A percentile compares a stretch with the other conserved stretches of the same genome.
These are phyloP conservation scores for Fraxinus nigra DNA, from an alignment of 305 asterid genomes.

Conservation along the genomic window DNA sequence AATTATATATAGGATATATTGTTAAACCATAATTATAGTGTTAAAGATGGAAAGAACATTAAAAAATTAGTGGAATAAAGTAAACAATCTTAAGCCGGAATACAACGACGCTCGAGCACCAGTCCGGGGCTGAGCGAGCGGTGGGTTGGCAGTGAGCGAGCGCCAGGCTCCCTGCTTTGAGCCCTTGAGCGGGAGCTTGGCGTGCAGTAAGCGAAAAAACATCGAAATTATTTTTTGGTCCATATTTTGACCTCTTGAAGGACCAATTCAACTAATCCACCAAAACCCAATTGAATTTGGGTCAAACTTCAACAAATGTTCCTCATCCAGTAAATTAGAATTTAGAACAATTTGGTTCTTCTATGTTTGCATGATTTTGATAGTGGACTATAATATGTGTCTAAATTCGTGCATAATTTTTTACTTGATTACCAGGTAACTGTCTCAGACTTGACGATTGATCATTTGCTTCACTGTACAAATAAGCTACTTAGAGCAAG, in stretches of 20 bases:
- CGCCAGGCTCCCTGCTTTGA: not conserved
- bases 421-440: constrained; percentile 41
- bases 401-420: constrained; percentile 31
- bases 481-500: constrained; percentile 38
- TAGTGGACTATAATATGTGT: constrained; percentile 16
- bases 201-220: not conserved
- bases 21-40: not conserved
- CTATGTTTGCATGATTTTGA: constrained; percentile 18
- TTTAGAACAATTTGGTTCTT: not conserved
- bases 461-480: constrained; percentile 62
- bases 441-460: constrained; percentile 45
- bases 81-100: not conserved
- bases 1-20: not conserved
- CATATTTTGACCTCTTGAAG: not conserved
- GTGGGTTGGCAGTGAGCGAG: not conserved
- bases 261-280: not conserved
- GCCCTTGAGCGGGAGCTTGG: not conserved
- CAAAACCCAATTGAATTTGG: not conserved
- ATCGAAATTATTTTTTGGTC: not conserved
- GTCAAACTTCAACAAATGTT: not conserved
- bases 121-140: not conserved
- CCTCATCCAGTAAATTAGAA: not conserved
- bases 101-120: not conserved
- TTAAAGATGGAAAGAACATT: not conserved
- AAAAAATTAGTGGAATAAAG: not conserved